phyloP scores from a whole-genome alignment of 805 yeast species.

The Scheffersomyces coipomensis region DNA sequence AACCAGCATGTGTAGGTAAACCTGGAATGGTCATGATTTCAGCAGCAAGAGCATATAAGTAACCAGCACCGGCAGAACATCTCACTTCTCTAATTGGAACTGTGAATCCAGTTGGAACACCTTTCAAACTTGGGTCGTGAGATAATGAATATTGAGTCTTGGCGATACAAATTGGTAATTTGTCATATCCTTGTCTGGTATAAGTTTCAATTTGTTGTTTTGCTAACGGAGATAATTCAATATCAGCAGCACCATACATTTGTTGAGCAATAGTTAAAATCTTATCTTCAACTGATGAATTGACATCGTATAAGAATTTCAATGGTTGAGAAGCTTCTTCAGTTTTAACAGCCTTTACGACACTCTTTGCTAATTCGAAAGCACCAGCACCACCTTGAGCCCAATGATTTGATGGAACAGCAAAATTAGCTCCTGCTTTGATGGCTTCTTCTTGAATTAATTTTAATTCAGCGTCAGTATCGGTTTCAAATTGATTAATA shows the following conservation, averaged over 20 bases:
- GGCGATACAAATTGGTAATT: slow-evolving; percentile 94
- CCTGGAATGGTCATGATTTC: slow-evolving; percentile 98
- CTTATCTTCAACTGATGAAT: slow-evolving; percentile 76
- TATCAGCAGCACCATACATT: slow-evolving; percentile 90
- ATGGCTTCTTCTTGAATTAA: slow-evolving; percentile 77
- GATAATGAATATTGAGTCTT: slow-evolving; percentile 96
- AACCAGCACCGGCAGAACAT: slow-evolving; percentile 95
- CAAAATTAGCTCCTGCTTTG: slow-evolving; percentile 91
- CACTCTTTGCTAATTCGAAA: slow-evolving; percentile 77
- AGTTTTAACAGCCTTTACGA: slow-evolving; percentile 61
- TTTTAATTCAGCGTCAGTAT: slow-evolving; percentile 75
- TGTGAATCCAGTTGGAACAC: slow-evolving; percentile 91
- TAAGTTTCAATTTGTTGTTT: slow-evolving; percentile 76
- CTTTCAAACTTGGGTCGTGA: slow-evolving; percentile 89
- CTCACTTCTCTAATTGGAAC: slow-evolving; percentile 94
- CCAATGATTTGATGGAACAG: slow-evolving; percentile 92
- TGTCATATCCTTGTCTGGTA: slow-evolving; percentile 83
- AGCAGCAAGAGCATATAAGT: slow-evolving; percentile 93
- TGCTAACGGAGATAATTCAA: slow-evolving; percentile 83
- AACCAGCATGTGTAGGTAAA: slow-evolving; percentile 92
- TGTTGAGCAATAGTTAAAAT: slow-evolving; percentile 73
- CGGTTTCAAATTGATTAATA: slow-evolving; percentile 82
- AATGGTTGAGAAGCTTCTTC: slow-evolving; percentile 32
- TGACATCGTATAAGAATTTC: slow-evolving; percentile 64
- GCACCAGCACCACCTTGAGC: slow-evolving; percentile 95